phyloP scores from a whole-genome alignment of 2,329 filamentous ascomycete species.

The Aureobasidium sp. region DNA sequence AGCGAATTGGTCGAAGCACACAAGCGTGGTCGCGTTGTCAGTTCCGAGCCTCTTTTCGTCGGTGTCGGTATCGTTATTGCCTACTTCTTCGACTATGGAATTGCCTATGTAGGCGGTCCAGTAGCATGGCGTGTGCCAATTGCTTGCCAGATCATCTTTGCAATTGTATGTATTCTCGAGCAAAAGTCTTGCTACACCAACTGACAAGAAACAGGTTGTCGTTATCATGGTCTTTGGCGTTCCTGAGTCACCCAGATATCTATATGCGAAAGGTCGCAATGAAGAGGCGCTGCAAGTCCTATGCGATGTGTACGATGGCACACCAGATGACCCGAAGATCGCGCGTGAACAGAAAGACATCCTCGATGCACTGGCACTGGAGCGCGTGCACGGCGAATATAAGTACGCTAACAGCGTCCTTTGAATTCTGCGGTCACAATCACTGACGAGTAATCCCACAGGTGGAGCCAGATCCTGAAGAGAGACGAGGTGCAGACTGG shows the following conservation, averaged over 20 bases:
- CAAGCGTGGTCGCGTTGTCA: conserved; percentile 26
- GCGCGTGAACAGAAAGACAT: conserved; percentile 26
- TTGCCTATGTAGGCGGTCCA: conserved; percentile 32
- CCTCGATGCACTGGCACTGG: conserved; percentile 28
- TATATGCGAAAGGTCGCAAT: conserved; percentile 26
- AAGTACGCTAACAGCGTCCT: not conserved
- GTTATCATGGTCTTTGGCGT: conserved; percentile 31
- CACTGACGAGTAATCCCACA: not conserved
- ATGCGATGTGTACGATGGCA: conserved; percentile 25
- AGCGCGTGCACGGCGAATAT: conserved; percentile 31
- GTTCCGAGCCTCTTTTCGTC: conserved; percentile 27
- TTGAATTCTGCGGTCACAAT: no score
- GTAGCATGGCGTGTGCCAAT: conserved; percentile 41
- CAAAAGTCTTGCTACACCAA: no score
- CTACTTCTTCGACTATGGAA: conserved; percentile 29
- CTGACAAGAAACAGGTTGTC: conserved; percentile 23
- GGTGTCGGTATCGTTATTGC: conserved; percentile 26
- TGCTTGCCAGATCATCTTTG: conserved; percentile 37
- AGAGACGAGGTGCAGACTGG: conserved; percentile 33
- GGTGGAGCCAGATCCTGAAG: conserved; percentile 31
- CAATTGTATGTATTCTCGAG: conserved; percentile 20
- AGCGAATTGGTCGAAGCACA: conserved; percentile 26
- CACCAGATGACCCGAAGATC: conserved; percentile 21
- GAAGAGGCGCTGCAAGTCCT: conserved; percentile 27
- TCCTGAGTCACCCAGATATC: conserved; percentile 32